Percentiles rank a stretch among this genome's conserved stretches.
Conservation (phyloP, 108 stramenopile genomes). For the Cyclotella choctawhatcheeana region DNA sequence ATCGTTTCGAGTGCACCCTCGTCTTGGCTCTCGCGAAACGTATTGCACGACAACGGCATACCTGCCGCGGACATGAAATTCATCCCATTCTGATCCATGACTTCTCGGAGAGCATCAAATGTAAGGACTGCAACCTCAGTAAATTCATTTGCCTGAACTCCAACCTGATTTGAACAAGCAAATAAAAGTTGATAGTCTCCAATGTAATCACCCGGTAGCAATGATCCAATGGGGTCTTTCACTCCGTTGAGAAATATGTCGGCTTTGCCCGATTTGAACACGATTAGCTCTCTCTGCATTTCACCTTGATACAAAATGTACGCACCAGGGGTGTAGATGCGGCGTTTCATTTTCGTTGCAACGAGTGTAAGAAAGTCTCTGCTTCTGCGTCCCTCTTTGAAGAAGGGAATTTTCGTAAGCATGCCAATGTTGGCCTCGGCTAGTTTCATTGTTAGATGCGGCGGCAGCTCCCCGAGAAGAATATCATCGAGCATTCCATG, state of each 20-base stretch:
- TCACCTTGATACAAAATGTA: constrained; percentile 42
- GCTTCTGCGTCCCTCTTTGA: constrained; percentile 27
- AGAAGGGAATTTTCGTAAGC: constrained; percentile 53
- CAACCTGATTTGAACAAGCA: constrained; percentile 53
- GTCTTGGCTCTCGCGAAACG: constrained; percentile 39
- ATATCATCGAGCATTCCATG: constrained; percentile 54
- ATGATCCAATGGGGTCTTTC: constrained; percentile 35
- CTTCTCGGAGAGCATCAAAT: constrained; percentile 41
- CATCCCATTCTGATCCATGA: constrained; percentile 35
- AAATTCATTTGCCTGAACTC: constrained; percentile 37
- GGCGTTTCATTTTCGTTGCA: constrained; percentile 33
- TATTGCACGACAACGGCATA: neutral
- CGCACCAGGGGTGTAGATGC: constrained; percentile 46
- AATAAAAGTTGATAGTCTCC: constrained; percentile 66
- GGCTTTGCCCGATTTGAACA: constrained; percentile 48
- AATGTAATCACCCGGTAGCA: constrained; percentile 54
- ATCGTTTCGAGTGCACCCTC: constrained; percentile 47
- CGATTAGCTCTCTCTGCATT: constrained; percentile 51
- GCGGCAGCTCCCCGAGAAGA: constrained; percentile 50
- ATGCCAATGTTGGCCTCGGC: constrained; percentile 22
- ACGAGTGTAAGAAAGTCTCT: constrained; percentile 27
- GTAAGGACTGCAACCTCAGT: constrained; percentile 50
- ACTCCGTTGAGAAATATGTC: constrained; percentile 35
- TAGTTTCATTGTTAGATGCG: constrained; percentile 30
- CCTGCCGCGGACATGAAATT: too few relatives aligned